Evolutionary conservation across 306 rosid species (phyloP).

Genomic region (Castanea sativa): DNA sequence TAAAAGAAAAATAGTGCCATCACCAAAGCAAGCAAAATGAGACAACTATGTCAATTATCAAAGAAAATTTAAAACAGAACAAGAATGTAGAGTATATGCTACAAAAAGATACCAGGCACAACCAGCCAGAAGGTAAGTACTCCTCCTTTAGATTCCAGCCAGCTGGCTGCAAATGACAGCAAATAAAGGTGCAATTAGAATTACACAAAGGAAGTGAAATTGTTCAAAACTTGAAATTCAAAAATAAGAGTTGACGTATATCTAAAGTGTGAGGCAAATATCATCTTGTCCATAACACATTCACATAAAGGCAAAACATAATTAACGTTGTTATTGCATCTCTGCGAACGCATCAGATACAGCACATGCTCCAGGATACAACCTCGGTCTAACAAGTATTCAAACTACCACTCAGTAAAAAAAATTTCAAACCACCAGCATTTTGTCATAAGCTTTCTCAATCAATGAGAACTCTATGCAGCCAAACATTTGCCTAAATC

Average conservation of each 20-base stretch:
- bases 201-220: slow-evolving; percentile 5
- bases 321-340: neutral
- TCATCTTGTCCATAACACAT: neutral
- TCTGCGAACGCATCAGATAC: neutral
- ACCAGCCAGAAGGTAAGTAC: slow-evolving; percentile 88
- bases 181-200: slow-evolving; percentile 7
- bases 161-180: slow-evolving; percentile 67
- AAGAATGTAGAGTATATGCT: slow-evolving; percentile 14
- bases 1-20: slow-evolving; percentile 14
- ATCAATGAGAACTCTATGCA: neutral
- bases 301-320: neutral
- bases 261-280: neutral
- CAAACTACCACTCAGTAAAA: neutral
- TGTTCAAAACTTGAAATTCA: neutral
- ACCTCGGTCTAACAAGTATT: neutral
- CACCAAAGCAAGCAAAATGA: slow-evolving; percentile 5
- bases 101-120: slow-evolving; percentile 68
- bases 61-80: slow-evolving; percentile 15
- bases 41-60: neutral
- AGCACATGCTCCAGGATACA: neutral
- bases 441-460: neutral
- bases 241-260: neutral
- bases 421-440: neutral
- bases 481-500: neutral
- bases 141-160: slow-evolving; percentile 94